Base-by-base conservation (phyloP, 257 asterid genomes). In the Solanum chilense region DNA sequence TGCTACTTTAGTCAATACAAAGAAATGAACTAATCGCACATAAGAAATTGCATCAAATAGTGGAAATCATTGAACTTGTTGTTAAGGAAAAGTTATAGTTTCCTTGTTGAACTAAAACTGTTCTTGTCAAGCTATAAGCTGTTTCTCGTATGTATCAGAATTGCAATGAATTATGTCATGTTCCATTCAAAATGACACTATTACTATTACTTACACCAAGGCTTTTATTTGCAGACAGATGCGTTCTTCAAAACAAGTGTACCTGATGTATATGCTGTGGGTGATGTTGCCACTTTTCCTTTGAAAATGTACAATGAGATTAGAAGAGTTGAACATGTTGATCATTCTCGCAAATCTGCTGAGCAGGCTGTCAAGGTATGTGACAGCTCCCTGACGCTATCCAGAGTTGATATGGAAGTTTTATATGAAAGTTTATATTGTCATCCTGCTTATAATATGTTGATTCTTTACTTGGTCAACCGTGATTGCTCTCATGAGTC, bases 261-360 rank as follows among this genome's bases (percentile, higher is more conserved):
- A 33, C 95, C 98, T 37, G 94, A 89, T 90, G 98, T 96, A 69
- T 96, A 95, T 86, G 99, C 99, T 29, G 99, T 96, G 33, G 99
- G 98, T 73, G 99, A 96, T 92, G 97, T 94, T 89, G 98, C 99
- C 70, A 93, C 99, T 16, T 96, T 96, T 91, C 99, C 99, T 81
- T 74, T 96, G 95, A 95, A 96, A 90, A 84, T 95, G 90, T 95
- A 90, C 93, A 93, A 91, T 86, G 98, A 96, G 62, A 75, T 90
- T 21, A 92, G 98, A 91, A 94, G 99, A 91, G 98, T 95, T 47
- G 99, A 96, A 87, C 99, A 96, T 66, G 98, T 96, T 68, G 99
- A 95, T 89, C 99, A 96, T 90, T 93, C 98, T 47, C 98, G 99
- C 86, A 95, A 94, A 91, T 96, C 98, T 85, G 99, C 99, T 83